Base-by-base conservation (phyloP, 1,139 yeast genomes). In the Yamadazyma jaroonii region DNA sequence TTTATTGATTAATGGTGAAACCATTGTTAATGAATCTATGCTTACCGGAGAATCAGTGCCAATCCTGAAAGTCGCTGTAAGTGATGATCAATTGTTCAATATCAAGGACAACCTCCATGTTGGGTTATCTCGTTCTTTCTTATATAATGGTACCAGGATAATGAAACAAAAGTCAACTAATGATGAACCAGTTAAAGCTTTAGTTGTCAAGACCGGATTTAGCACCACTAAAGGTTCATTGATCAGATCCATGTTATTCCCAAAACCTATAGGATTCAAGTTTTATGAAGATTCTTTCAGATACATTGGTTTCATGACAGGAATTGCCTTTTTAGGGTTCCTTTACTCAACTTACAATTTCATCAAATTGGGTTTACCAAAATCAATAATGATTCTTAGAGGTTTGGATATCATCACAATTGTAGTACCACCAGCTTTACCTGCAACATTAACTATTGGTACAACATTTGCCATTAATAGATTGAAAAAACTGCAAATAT, bases 1-100 rank as follows among this genome's bases (percentile, higher is more conserved):
- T 1, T 62, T 94, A 12, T 67, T 92, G 35, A 63, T 90, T 20
- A 80, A 90, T 32, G 98, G 98, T 37, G 97, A 89, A 56, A 87
- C 95, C 59, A 88, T 92, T 40, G 84, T 90, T 12, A 92, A 92
- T 59, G 97, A 90, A 57, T 85, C 96, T 9, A 90, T 90, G 95
- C 73, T 90, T 24, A 92, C 97, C 0, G 99, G 99, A 29, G 99
- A 92, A 58, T 88, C 97, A 41, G 97, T 92, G 1, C 98, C 99
- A 0, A 96, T 92, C 2, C 78, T 96, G 0, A 92, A 92, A 57
- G 47, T 70, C 4, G 74, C 84, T 3, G 89, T 95, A 2, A 66
- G 75, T 0, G 75, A 74, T 21, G 88, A 80, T 13, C 74, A 82
- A 0, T 74, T 88, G 31, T 64, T 65, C 23, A 67, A 67, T 12